These are phyloP conservation scores for Acephala macrosclerotiorum DNA, from an alignment of 2,329 filamentous ascomycete species.

Conservation along the genomic window DNA sequence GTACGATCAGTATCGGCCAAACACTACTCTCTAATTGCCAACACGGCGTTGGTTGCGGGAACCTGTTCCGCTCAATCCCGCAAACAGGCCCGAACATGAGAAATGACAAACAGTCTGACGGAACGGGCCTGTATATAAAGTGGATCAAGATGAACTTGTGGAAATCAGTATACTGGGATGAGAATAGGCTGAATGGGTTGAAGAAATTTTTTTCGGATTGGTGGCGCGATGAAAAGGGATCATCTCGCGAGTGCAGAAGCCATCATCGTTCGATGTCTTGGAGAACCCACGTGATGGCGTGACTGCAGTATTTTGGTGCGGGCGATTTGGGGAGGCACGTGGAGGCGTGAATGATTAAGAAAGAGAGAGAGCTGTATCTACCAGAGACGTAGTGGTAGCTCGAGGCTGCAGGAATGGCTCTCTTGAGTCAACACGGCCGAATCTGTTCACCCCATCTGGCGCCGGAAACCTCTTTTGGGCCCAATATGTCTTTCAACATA, in stretches of 20 bases:
- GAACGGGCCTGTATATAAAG: background rate
- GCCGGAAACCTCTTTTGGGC: background rate
- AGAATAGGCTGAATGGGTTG: background rate
- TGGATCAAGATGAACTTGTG: background rate
- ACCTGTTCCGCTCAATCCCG: no score
- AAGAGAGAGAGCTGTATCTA: no score
- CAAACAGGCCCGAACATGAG: background rate
- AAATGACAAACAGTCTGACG: background rate
- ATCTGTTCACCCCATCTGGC: background rate
- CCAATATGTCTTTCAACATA: background rate
- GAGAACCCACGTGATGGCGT: background rate
- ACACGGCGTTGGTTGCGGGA: background rate
- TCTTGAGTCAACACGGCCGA: background rate
- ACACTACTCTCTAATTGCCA: no score
- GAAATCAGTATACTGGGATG: background rate
- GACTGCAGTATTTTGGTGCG: background rate
- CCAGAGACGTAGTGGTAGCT: no score
- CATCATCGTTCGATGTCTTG: background rate
- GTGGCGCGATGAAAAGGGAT: background rate
- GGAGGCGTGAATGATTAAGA: background rate
- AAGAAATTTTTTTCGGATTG: background rate
- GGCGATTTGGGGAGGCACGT: background rate
- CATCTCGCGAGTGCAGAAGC: background rate
- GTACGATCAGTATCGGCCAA: no score
- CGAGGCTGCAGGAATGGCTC: background rate